A percentile compares a stretch with the other conserved stretches of the same genome.
phyloP scores from a whole-genome alignment of 2,329 filamentous ascomycete genomes.

The Colletotrichum endophyticum region DNA sequence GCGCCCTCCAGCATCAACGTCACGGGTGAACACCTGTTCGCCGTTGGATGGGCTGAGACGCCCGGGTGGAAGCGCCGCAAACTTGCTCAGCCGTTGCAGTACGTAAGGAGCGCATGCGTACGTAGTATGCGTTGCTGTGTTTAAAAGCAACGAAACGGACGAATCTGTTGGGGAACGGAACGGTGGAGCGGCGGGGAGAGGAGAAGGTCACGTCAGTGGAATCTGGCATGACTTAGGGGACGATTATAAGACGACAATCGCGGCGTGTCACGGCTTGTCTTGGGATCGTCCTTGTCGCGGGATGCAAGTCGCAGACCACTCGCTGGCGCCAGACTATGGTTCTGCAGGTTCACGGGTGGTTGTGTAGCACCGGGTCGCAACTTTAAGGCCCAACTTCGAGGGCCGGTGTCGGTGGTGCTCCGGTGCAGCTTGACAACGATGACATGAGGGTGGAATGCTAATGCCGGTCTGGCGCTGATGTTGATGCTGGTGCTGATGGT shows the following conservation, averaged over 20 bases:
- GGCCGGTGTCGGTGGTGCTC: slow-evolving; percentile 6
- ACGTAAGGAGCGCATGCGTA: not conserved
- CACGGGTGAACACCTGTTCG: slow-evolving; percentile 4
- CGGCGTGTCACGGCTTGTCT: slow-evolving; percentile 2
- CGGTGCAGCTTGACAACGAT: not conserved
- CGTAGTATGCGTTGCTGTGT: not conserved
- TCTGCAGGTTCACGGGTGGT: not conserved
- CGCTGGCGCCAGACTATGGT: not conserved
- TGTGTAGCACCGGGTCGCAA: not conserved
- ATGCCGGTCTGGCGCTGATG: not conserved
- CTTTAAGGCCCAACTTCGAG: not conserved
- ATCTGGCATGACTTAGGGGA: slow-evolving; percentile 14
- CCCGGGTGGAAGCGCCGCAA: not conserved
- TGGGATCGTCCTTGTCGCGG: slow-evolving; percentile 17
- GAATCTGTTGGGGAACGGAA: not conserved
- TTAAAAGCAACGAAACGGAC: not conserved
- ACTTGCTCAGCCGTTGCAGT: not conserved
- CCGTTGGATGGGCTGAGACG: not conserved
- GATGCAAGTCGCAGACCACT: slow-evolving; percentile 9
- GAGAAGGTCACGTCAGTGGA: not conserved
- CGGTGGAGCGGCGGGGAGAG: slow-evolving; percentile 1
- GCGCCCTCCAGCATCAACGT: not conserved
- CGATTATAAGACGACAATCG: slow-evolving; percentile 17
- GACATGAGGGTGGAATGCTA: not conserved
- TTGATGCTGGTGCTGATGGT: not conserved